Evolutionary conservation across 768 basidiomycete species (phyloP).

Genomic region (Termitomyces sp.): DNA sequence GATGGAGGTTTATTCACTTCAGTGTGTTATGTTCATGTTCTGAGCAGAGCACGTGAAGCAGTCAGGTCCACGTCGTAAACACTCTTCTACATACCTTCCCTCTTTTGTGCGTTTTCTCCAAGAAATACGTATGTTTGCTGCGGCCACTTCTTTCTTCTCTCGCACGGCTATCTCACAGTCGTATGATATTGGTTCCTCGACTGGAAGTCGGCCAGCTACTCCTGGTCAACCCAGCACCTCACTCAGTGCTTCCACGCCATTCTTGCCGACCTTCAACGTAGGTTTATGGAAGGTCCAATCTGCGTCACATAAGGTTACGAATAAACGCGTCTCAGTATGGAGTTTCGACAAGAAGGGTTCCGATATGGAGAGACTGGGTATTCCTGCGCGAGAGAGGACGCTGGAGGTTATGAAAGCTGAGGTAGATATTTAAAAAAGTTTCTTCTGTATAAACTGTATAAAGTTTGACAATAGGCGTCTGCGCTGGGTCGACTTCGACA

Average conservation of each 20-base stretch:
- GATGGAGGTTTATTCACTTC: too few relatives aligned
- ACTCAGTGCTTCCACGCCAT: slow-evolving; percentile 31
- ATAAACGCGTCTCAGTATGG: slow-evolving; percentile 92
- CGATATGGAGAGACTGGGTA: slow-evolving; percentile 68
- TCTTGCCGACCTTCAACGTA: slow-evolving; percentile 55
- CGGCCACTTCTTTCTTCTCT: slow-evolving; percentile 78
- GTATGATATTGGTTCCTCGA: slow-evolving; percentile 55
- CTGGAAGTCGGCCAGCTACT: slow-evolving; percentile 43
- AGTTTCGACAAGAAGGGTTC: slow-evolving; percentile 76
- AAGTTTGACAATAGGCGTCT: slow-evolving; percentile 50
- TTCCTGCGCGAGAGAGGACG: slow-evolving; percentile 62
- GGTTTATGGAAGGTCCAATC: slow-evolving; percentile 89
- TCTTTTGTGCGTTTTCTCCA: neutral
- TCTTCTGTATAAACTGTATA: slow-evolving; percentile 3
- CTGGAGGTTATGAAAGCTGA: slow-evolving; percentile 88
- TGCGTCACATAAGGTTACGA: slow-evolving; percentile 84
- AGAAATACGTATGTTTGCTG: slow-evolving; percentile 56
- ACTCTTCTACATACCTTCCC: neutral
- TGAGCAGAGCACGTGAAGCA: slow-evolving; percentile 1
- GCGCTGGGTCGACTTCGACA: slow-evolving; percentile 83
- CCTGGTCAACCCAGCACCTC: slow-evolving; percentile 33
- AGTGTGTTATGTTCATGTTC: too few relatives aligned
- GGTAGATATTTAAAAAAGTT: slow-evolving; percentile 39
- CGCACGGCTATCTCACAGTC: slow-evolving; percentile 78
- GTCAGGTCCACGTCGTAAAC: neutral